phyloP scores from a whole-genome alignment of 2,329 filamentous ascomycete genomes.

The Pestalotiopsis sp. region DNA sequence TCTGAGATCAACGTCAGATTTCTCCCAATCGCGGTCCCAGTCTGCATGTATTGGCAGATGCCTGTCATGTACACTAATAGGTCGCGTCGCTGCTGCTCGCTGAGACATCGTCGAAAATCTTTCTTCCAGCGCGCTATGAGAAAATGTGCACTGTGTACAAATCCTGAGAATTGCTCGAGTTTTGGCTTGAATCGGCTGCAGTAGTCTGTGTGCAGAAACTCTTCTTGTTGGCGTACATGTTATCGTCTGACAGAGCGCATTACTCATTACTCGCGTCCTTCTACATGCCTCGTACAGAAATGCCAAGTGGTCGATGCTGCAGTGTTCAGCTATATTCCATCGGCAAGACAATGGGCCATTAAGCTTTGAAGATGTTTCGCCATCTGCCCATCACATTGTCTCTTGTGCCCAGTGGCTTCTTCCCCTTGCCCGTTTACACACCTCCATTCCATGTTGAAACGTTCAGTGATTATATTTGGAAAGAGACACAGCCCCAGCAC shows the following conservation, averaged over 20 bases:
- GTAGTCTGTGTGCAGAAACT: neutral
- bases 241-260: neutral
- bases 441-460: neutral
- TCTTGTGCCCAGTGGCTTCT: neutral
- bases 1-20: constrained; percentile 3
- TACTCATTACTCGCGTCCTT: neutral
- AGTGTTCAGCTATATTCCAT: neutral
- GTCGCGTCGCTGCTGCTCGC: neutral
- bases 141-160: neutral
- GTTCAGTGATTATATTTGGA: neutral
- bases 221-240: neutral
- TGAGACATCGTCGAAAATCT: neutral
- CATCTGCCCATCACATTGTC: neutral
- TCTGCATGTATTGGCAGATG: neutral
- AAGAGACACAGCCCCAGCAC: constrained; percentile 20
- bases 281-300: neutral
- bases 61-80: neutral
- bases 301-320: neutral
- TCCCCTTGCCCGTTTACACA: neutral
- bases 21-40: neutral
- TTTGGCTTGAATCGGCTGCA: neutral
- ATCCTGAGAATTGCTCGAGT: neutral
- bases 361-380: neutral
- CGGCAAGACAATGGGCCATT: neutral
- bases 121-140: neutral